phyloP scores from a whole-genome alignment of 2,329 filamentous ascomycete genomes.

The Aspergillus arachidicola region DNA sequence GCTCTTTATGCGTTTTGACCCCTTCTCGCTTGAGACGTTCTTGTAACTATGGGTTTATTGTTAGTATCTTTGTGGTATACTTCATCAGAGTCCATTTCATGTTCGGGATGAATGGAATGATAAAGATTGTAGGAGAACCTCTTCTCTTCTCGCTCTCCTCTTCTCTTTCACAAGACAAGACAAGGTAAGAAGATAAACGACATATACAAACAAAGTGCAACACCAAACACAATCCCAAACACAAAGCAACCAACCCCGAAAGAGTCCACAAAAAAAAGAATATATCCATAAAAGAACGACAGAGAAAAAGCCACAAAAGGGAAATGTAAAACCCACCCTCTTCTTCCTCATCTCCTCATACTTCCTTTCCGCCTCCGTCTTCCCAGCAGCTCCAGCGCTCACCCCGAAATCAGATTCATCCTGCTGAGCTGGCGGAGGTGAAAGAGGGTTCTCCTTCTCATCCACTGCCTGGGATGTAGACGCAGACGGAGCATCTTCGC shows the following conservation, averaged over 20 bases:
- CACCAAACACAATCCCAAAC: neutral
- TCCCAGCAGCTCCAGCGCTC: constrained; percentile 47
- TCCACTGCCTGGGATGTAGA: neutral
- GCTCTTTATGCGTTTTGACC: constrained; percentile 94
- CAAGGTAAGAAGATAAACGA: neutral
- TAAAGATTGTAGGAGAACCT: too few relatives aligned
- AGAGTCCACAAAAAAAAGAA: neutral
- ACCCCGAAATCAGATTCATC: constrained; percentile 27
- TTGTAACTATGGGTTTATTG: constrained; percentile 62
- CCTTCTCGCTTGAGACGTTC: constrained; percentile 81
- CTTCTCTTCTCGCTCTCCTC: too few relatives aligned
- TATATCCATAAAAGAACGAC: neutral
- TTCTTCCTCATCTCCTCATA: constrained; percentile 81
- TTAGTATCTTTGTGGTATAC: neutral
- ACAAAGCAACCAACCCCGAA: neutral
- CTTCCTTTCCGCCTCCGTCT: constrained; percentile 81
- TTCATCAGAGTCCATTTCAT: too few relatives aligned
- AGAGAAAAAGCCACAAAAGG: constrained; percentile 5
- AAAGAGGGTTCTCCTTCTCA: constrained; percentile 20
- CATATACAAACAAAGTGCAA: neutral
- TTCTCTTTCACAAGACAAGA: neutral
- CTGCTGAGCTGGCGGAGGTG: neutral
- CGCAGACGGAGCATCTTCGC: neutral
- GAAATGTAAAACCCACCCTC: constrained; percentile 61
- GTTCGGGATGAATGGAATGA: too few relatives aligned